These are phyloP conservation scores for Cucumis sativus DNA, from an alignment of 306 rosid genomes.

Conservation along the genomic window Cucumber_9930_V3 NC_026660.2:15067501-15068000, in stretches of 20 bases:
- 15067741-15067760: constrained; percentile 66
- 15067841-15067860: not conserved
- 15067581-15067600: not conserved
- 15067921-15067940: not conserved
- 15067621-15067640: not conserved
- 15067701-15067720: constrained; percentile 96
- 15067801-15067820: constrained; percentile 46
- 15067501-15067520: not conserved
- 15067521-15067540: not conserved
- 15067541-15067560: not conserved
- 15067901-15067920: not conserved
- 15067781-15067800: constrained; percentile 24
- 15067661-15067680: constrained; percentile 9
- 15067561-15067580: not conserved
- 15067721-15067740: constrained; percentile 84
- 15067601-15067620: not conserved
- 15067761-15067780: constrained; percentile 23
- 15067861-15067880: not conserved
- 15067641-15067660: not conserved
- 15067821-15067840: constrained; percentile 70
- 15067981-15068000: not conserved
- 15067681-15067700: constrained; percentile 69
- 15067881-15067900: not conserved
- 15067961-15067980: constrained; percentile 2
- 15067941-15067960: not conserved